Base-by-base conservation (phyloP, 2,329 filamentous ascomycete genomes). In the Parastagonospora nodorum region DNA sequence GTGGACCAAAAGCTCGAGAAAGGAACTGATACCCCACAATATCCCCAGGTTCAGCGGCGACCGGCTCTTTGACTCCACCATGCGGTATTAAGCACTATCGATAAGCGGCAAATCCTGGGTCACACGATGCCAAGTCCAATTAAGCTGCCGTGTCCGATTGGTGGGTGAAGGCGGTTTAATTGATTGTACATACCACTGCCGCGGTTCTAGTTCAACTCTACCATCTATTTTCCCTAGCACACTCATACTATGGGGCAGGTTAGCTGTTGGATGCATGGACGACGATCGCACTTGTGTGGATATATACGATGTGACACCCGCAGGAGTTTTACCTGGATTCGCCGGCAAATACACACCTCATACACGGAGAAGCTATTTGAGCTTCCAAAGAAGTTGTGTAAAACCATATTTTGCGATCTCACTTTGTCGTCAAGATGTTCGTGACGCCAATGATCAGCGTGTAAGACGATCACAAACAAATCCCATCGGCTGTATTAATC, bases 81-180 rank as follows among this genome's bases (percentile, higher is more conserved):
- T 9, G 52, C 53, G 58, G 63, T 60, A 61, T 60, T 59, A 53
- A 48, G 35, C 57, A 61, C 57, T 66, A 66, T 68, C 64, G 55
- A 63, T 61, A 62, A 57, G 57, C 42, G 30, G 31, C 42, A 39
- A 45, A 53, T 49, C 45, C 49, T 35, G 44, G 49, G 50, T 61
- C 60, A 61, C 42, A 56, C 33, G 46, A 14, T 35, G 55, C 61
- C 55, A 55, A 50, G 51, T 41, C 12, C 49, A 63, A 62, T 66
- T 35, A 60, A 55, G 38, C 3, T 15, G 3, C 5, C 11, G 6
- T 6, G 10, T 12, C 24, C 47, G 38, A 64, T 64, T 67, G 58
- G 63, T 38, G 40, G 28, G 19, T 38, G 38, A 31, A 11, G 55
- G 38, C 40, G 40, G 28, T 46, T 52, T 61, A 53, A 66, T 64